Evolutionary conservation across 345 rosid species (phyloP).

Genomic region (Boechera stricta): DNA sequence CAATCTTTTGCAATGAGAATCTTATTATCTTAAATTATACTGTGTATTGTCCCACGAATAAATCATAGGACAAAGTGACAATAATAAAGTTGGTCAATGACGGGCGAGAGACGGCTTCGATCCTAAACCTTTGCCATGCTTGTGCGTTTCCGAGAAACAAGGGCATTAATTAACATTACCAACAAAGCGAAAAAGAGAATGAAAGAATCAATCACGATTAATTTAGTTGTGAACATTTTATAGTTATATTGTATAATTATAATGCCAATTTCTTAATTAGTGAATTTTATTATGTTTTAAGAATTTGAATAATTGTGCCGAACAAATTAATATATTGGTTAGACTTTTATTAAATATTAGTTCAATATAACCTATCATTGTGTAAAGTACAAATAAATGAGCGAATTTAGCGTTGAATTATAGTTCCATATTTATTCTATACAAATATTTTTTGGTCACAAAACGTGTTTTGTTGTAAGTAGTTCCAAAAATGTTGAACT

Average conservation of each 20-base stretch:
- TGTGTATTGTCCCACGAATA: neutral
- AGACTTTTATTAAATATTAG: conserved; percentile 31
- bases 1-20: conserved; percentile 9
- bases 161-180: neutral
- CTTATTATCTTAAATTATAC: neutral
- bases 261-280: conserved; percentile 8
- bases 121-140: conserved; percentile 22
- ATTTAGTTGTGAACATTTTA: conserved; percentile 24
- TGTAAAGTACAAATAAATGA: conserved; percentile 34
- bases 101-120: conserved; percentile 11
- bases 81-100: conserved; percentile 13
- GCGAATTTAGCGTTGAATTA: conserved; percentile 24
- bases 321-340: conserved; percentile 5
- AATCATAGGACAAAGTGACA: neutral
- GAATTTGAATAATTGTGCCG: conserved; percentile 31
- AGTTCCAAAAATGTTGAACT: conserved; percentile 1
- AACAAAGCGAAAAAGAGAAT: conserved; percentile 5
- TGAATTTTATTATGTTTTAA: neutral
- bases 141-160: conserved; percentile 19
- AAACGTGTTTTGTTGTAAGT: conserved; percentile 39
- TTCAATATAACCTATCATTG: conserved; percentile 26
- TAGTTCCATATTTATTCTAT: neutral
- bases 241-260: neutral
- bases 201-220: conserved; percentile 17
- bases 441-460: neutral